Conservation (phyloP, 2,329 filamentous ascomycete species). For the Colletotrichum sp. region DNA sequence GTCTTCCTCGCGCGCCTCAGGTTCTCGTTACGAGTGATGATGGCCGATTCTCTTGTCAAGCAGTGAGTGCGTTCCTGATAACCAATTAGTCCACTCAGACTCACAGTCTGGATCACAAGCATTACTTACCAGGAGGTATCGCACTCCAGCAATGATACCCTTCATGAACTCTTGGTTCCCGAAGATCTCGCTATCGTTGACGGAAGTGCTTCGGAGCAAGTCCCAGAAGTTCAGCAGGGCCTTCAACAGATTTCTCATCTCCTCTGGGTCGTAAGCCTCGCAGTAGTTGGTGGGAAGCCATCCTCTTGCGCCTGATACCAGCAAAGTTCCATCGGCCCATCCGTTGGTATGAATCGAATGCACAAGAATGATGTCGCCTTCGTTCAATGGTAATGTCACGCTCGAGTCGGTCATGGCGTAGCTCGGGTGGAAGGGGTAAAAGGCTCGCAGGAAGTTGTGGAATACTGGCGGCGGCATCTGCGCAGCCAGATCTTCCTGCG, state of each 20-base stretch:
- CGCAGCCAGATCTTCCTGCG: constrained; percentile 62
- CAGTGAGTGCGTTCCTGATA: constrained; percentile 85
- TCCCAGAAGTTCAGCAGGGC: constrained; percentile 94
- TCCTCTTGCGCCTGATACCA: constrained; percentile 84
- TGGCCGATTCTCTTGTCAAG: constrained; percentile 78
- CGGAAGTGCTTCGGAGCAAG: constrained; percentile 77
- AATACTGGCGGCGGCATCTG: constrained; percentile 69
- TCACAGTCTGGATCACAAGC: no score
- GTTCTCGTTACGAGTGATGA: constrained; percentile 77
- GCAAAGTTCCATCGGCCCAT: constrained; percentile 94
- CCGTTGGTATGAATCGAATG: constrained; percentile 98
- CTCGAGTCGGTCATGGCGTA: constrained; percentile 81
- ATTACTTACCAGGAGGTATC: constrained; percentile 80
- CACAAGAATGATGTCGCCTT: constrained; percentile 91
- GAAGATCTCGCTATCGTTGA: constrained; percentile 79
- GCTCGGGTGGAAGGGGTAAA: constrained; percentile 88
- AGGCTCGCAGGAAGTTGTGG: constrained; percentile 93
- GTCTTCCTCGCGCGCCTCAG: constrained; percentile 85
- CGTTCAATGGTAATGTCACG: constrained; percentile 85
- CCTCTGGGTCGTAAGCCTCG: constrained; percentile 88
- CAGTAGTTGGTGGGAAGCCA: constrained; percentile 99
- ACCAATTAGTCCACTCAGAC: background rate
- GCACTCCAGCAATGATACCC: constrained; percentile 90
- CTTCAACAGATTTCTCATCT: constrained; percentile 84
- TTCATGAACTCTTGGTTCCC: constrained; percentile 93